Evolutionary conservation across 176 grass and related monocot species (phyloP).

Genomic region (Aegilops speltoides): DNA sequence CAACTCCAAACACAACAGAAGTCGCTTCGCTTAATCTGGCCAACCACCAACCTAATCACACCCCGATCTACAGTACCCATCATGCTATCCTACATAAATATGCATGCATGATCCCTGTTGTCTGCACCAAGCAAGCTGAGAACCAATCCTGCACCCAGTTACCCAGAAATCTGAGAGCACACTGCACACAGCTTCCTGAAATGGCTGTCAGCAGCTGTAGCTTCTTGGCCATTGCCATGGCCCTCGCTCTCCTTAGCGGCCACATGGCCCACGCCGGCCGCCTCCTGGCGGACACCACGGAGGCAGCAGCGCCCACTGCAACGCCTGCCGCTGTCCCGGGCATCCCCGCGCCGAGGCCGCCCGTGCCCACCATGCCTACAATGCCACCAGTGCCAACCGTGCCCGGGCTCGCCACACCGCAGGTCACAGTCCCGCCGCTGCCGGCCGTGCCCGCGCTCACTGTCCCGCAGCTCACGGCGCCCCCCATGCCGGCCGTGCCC

Average conservation of each 20-base stretch:
- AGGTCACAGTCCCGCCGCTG: neutral
- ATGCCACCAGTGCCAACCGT: neutral
- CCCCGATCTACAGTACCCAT: neutral
- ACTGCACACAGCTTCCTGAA: neutral
- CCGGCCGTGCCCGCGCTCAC: neutral
- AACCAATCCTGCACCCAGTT: neutral
- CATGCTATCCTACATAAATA: neutral
- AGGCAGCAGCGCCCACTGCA: neutral
- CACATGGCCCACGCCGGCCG: neutral
- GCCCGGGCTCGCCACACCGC: neutral
- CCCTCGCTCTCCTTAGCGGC: neutral
- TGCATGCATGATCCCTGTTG: neutral
- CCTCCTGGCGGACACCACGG: neutral
- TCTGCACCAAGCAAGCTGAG: conserved; percentile 14
- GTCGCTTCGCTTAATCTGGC: neutral
- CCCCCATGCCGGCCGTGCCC: neutral
- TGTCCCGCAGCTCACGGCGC: neutral
- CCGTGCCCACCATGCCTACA: conserved; percentile 6
- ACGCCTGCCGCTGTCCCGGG: conserved; percentile 5
- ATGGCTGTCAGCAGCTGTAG: neutral
- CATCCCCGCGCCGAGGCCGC: neutral
- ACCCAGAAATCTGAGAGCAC: neutral
- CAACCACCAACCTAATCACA: conserved; percentile 18
- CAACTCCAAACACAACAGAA: neutral
- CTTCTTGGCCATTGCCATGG: conserved; percentile 2